Evolutionary conservation across 23 red algal species (phyloP).

Genomic region (Gracilaria caudata): DNA sequence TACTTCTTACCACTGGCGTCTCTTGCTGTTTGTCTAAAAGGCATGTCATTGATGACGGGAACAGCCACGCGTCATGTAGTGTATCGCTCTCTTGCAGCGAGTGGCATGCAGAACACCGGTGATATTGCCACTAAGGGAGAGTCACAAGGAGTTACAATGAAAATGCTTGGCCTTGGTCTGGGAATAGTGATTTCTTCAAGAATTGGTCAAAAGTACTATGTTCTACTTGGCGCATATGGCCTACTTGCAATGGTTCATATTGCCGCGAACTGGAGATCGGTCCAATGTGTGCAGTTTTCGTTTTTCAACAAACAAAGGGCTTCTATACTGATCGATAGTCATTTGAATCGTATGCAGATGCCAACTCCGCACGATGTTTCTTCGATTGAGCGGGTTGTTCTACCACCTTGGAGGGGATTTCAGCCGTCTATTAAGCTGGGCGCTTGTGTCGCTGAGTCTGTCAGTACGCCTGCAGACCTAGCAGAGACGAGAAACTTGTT

Average conservation of each 20-base stretch:
- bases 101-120: constrained; percentile 86
- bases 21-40: constrained; percentile 82
- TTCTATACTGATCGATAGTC: constrained; percentile 79
- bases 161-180: constrained; percentile 90
- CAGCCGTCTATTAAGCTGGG: constrained; percentile 82
- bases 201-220: constrained; percentile 92
- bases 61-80: constrained; percentile 96
- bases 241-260: constrained; percentile 79
- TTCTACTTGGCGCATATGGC: constrained; percentile 79
- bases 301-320: constrained; percentile 96
- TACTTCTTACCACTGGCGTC: constrained; percentile 92
- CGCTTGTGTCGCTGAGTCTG: constrained; percentile 55
- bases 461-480: constrained; percentile 12
- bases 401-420: constrained; percentile 89
- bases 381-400: constrained; percentile 70
- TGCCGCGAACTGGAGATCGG: constrained; percentile 88
- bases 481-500: constrained; percentile 35
- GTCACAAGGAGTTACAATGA: constrained; percentile 93
- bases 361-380: constrained; percentile 87
- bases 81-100: constrained; percentile 82
- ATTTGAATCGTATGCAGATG: constrained; percentile 42
- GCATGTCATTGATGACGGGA: constrained; percentile 93
- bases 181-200: constrained; percentile 77
- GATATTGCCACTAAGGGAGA: constrained; percentile 99
- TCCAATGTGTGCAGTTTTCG: constrained; percentile 94